Percentiles rank a stretch among this genome's conserved stretches.
Conservation (phyloP, 495 filamentous ascomycete species). For the Neurospora sp. region DNA sequence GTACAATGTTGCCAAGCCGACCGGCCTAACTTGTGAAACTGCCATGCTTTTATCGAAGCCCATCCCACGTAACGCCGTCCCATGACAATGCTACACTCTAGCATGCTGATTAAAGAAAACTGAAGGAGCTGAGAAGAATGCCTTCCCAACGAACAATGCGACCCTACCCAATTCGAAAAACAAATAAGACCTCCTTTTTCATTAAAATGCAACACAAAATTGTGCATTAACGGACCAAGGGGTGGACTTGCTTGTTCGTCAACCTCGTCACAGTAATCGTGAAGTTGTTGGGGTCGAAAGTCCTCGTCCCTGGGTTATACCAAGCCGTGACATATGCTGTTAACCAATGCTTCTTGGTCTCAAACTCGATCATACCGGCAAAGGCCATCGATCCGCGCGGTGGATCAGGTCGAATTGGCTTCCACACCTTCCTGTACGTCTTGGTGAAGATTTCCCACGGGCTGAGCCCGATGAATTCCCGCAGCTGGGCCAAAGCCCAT, state of each 20-base stretch:
- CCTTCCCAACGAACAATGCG: not conserved
- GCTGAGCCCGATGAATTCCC: not conserved
- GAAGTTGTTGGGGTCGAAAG: conserved; percentile 6
- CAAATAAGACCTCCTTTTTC: not conserved
- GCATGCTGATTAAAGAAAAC: not conserved
- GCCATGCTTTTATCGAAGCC: not conserved
- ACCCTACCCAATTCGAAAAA: not conserved
- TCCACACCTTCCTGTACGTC: conserved; percentile 40
- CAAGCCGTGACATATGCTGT: conserved; percentile 21
- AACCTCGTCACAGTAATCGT: conserved; percentile 5
- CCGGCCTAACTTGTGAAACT: not conserved
- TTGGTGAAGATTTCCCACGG: conserved; percentile 44
- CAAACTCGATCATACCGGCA: conserved; percentile 55
- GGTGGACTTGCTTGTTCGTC: conserved; percentile 5
- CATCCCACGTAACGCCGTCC: not conserved
- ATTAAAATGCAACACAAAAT: not conserved
- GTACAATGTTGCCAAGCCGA: not conserved
- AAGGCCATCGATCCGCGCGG: conserved; percentile 57
- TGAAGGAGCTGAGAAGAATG: not conserved
- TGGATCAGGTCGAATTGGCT: conserved; percentile 29
- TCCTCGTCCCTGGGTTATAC: conserved; percentile 20
- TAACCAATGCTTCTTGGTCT: conserved; percentile 38
- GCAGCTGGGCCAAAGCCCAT: not conserved
- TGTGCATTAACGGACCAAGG: not conserved
- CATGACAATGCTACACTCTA: not conserved